Base-by-base conservation (phyloP, 108 stramenopile genomes). In the Nitzschia sp. region DNA sequence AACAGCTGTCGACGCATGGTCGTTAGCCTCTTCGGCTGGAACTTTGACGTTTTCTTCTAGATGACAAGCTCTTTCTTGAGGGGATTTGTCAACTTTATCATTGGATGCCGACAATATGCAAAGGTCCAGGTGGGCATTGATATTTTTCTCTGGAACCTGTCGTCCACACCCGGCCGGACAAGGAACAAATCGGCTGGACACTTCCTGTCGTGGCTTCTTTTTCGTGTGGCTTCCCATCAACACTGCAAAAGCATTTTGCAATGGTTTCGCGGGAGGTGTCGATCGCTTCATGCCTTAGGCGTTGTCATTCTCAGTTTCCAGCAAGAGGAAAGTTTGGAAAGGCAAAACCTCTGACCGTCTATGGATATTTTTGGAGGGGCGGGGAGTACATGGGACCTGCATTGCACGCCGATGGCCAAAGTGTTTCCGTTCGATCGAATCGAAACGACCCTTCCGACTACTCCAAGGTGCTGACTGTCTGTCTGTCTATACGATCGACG, bases 101-200 rank as follows among this genome's bases (percentile, higher is more conserved):
- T 25, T 32, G 34, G 36, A 60, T n/a, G n/a, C n/a, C n/a, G n/a
- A n/a, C n/a, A n/a, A n/a, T 35, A 78, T 48, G 61, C 82, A 83
- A 6, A 24, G 13, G 31, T 85, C 84, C 32, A 85, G 28, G 61
- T 85, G 84, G 11, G 34, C 21, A 67, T 85, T 82, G 46, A 85
- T 76, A 25, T 70, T 66, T 17, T 46, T 31, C 32, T 72, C 71
- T 9, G 64, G n/a, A 27, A 85, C 38, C 30, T 80, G 74, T 15
- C 46, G 54, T 26, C 75, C 75, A 34, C 84, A 85, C 19, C 82
- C 82, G 0, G 63, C 79, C 23, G 84, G 84, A 31, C 84, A 85
- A 6, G 48, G 34, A 1, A 85, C 82, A 57, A 82, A 82, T 27
- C 82, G 72, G 32, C 71, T 68, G 2, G 25, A 55, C 15, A 33